Percentiles rank a stretch among this genome's conserved stretches.
These are phyloP conservation scores for Blastocystis sp. DNA, from an alignment of 352 stramenopile genomes.

Conservation along the genomic window DNA sequence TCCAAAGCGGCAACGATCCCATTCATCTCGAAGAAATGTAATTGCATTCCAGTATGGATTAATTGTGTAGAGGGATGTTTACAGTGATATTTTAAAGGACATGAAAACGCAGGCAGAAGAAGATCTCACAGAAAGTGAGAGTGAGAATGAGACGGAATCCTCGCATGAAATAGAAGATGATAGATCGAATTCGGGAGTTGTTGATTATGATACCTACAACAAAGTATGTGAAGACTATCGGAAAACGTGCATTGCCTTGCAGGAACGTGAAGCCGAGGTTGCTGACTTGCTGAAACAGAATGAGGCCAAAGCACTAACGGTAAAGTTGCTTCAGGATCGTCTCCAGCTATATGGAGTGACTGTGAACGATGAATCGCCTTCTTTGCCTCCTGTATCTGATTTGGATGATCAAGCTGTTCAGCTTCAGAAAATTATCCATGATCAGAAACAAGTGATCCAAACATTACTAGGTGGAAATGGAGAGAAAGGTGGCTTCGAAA, in stretches of 20 bases:
- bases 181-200: neutral
- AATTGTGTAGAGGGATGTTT: neutral
- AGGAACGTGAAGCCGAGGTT: conserved; percentile 44
- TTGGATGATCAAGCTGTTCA: neutral
- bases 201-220: conserved; percentile 47
- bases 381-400: neutral
- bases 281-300: conserved; percentile 26
- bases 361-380: neutral
- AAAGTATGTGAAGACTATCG: conserved; percentile 37
- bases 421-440: neutral
- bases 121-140: neutral
- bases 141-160: neutral
- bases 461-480: neutral
- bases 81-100: conserved; percentile 8
- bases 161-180: neutral
- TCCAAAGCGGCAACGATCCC: too few relatives aligned
- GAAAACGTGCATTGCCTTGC: conserved; percentile 18
- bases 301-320: conserved; percentile 36
- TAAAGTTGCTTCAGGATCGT: conserved; percentile 44
- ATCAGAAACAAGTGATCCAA: conserved; percentile 56
- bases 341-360: neutral
- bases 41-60: too few relatives aligned
- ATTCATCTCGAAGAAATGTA: too few relatives aligned
- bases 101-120: neutral
- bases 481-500: conserved; percentile 6